These are phyloP conservation scores for Aspergillus incahuasiensis DNA, from an alignment of 495 filamentous ascomycete genomes.

Conservation along the genomic window DNA sequence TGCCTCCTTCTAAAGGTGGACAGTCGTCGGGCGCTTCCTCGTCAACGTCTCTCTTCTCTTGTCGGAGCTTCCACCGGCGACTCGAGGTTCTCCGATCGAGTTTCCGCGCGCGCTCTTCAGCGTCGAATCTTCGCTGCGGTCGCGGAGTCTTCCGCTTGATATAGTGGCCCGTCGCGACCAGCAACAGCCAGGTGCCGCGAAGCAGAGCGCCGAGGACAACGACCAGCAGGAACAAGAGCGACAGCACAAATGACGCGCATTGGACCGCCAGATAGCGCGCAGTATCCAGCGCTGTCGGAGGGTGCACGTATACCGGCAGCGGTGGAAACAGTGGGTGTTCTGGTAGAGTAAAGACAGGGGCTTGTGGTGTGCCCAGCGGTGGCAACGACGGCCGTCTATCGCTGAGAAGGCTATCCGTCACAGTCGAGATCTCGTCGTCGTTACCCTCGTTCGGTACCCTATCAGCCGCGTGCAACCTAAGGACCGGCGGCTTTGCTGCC, in stretches of 20 bases:
- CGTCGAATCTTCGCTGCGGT: constrained; percentile 58
- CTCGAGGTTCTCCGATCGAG: constrained; percentile 51
- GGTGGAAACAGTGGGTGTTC: constrained; percentile 81
- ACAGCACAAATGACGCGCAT: constrained; percentile 64
- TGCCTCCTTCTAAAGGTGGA: constrained; percentile 70
- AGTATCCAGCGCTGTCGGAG: constrained; percentile 58
- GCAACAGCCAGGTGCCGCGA: constrained; percentile 50
- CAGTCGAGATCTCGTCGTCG: constrained; percentile 5
- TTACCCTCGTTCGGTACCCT: constrained; percentile 7
- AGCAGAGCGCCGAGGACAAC: constrained; percentile 71
- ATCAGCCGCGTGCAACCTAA: constrained; percentile 13
- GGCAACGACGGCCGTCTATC: background rate
- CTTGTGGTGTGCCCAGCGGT: background rate
- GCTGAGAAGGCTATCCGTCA: constrained; percentile 16
- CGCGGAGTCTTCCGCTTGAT: constrained; percentile 55
- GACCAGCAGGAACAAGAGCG: constrained; percentile 66
- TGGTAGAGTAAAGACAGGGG: background rate
- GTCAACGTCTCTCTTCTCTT: constrained; percentile 32
- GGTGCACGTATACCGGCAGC: constrained; percentile 69
- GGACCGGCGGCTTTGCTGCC: background rate
- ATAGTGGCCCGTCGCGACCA: constrained; percentile 43
- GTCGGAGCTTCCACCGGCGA: constrained; percentile 54
- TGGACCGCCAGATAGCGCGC: constrained; percentile 62
- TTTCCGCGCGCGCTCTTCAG: constrained; percentile 59
- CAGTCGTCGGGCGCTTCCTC: constrained; percentile 50